A percentile compares a stretch with the other conserved stretches of the same genome.
phyloP scores from a whole-genome alignment of 345 rosid genomes.

The Gossypium raimondii region DNA sequence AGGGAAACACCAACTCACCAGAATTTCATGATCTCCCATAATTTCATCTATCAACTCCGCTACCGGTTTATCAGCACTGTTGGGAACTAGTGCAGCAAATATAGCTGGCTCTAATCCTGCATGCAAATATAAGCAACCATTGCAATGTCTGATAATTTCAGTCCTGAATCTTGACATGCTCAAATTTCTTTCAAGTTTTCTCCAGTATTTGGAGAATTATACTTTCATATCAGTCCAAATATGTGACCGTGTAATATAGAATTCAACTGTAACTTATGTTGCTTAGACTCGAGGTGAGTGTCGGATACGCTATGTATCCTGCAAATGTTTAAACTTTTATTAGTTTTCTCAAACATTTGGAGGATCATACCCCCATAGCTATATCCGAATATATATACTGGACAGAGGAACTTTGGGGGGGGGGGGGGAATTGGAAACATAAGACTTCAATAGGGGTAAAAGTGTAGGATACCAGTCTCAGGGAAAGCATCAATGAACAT shows the following conservation, averaged over 20 bases:
- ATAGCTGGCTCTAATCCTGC: slow-evolving; percentile 49
- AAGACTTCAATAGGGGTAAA: background rate
- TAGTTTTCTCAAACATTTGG: background rate
- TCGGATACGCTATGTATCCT: background rate
- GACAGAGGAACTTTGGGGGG: background rate
- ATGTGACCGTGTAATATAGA: background rate
- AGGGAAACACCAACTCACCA: slow-evolving; percentile 45
- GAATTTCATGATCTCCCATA: slow-evolving; percentile 86
- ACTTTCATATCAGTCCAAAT: background rate
- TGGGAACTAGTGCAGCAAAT: slow-evolving; percentile 86
- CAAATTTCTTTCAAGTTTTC: too few relatives aligned
- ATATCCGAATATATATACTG: background rate
- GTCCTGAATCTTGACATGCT: too few relatives aligned
- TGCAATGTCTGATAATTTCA: background rate
- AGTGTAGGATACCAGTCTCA: slow-evolving; percentile 48
- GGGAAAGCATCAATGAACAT: slow-evolving; percentile 90
- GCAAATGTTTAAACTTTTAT: background rate
- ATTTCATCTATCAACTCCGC: slow-evolving; percentile 70
- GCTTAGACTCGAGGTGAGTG: background rate
- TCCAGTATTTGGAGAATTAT: too few relatives aligned
- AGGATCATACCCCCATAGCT: background rate
- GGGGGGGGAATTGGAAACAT: background rate
- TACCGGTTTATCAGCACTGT: slow-evolving; percentile 69
- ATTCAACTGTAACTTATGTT: background rate
- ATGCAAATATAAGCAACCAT: background rate